Evolutionary conservation across 345 rosid genomes (phyloP).

Genomic region (Anastatica hierochuntica): DNA sequence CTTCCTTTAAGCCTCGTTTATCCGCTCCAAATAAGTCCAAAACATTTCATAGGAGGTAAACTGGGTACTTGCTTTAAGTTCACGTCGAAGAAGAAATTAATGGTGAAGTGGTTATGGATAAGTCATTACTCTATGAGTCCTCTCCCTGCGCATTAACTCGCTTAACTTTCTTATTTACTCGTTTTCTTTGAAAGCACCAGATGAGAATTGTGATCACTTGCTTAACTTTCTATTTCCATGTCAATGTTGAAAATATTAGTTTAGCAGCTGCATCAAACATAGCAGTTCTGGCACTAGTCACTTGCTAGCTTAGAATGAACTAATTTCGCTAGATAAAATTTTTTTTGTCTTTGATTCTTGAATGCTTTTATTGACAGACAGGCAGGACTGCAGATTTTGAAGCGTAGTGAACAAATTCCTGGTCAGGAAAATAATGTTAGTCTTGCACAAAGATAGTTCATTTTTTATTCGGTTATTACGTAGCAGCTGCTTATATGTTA

Average conservation of each 20-base stretch:
- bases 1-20: constrained; percentile 21
- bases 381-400: constrained; percentile 28
- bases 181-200: no score
- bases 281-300: background rate
- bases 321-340: background rate
- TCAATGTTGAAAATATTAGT: no score
- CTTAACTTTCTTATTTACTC: no score
- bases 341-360: constrained; percentile 21
- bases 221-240: no score
- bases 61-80: background rate
- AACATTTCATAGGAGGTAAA: constrained; percentile 37
- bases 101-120: no score
- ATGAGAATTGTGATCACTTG: no score
- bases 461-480: background rate
- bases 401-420: constrained; percentile 23
- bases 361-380: constrained; percentile 38
- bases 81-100: no score
- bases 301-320: background rate
- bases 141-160: no score
- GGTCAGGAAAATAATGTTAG: constrained; percentile 32
- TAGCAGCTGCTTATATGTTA: constrained; percentile 1
- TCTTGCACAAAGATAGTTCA: background rate
- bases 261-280: no score
- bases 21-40: constrained; percentile 18
- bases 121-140: no score